Evolutionary conservation across 2,329 filamentous ascomycete genomes (phyloP).

Genomic region (Neopestalotiopsis sp.): DNA sequence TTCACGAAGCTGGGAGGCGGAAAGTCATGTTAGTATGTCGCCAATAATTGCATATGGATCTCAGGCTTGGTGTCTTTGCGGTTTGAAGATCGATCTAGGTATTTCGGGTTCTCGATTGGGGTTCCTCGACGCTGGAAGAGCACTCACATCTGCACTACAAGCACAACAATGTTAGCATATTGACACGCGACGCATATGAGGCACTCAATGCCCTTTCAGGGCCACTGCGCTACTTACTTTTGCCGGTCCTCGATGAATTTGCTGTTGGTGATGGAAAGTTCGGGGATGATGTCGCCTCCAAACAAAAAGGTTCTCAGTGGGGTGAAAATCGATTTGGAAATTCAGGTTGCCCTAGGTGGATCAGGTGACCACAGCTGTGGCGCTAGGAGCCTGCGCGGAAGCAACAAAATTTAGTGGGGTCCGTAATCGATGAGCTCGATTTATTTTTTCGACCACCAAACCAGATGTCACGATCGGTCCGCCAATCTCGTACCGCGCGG

Average conservation of each 20-base stretch:
- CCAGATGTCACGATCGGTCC: background rate
- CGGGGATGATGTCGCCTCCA: constrained; percentile 39
- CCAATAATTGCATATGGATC: background rate
- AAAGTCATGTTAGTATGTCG: constrained; percentile 26
- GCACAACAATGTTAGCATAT: constrained; percentile 51
- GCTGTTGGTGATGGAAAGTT: constrained; percentile 48
- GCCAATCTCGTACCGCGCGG: background rate
- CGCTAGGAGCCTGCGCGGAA: constrained; percentile 1
- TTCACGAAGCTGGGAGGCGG: constrained; percentile 85
- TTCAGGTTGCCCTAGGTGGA: constrained; percentile 19
- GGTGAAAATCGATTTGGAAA: constrained; percentile 35
- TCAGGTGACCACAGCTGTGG: constrained; percentile 15
- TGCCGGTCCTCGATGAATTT: constrained; percentile 54
- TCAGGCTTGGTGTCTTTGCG: background rate
- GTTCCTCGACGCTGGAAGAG: constrained; percentile 24
- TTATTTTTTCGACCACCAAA: background rate
- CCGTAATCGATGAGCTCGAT: background rate
- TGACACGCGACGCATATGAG: constrained; percentile 24
- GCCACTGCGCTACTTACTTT: constrained; percentile 57
- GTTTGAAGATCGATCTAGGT: constrained; percentile 23
- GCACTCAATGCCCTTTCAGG: constrained; percentile 18
- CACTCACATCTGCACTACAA: constrained; percentile 88
- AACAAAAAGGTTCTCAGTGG: constrained; percentile 48
- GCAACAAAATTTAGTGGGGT: constrained; percentile 1
- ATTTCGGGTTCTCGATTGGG: constrained; percentile 35